Evolutionary conservation across 208 protist species (phyloP).

Genomic region (Trichomonas vaginalis): DNA sequence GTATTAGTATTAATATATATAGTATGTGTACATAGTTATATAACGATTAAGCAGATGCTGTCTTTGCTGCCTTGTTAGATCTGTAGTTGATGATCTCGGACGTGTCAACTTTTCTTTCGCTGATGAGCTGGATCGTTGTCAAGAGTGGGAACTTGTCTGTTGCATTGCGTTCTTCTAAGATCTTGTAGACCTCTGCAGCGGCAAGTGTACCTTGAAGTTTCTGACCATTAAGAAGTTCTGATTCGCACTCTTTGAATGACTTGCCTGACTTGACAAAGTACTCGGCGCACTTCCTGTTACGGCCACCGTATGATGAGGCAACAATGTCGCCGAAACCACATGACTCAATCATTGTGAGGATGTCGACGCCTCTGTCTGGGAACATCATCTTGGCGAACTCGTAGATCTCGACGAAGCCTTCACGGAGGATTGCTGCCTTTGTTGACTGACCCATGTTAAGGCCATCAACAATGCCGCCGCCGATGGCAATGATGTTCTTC

Average conservation of each 20-base stretch:
- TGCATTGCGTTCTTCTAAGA: not conserved
- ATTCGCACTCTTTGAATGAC: slow-evolving; percentile 39
- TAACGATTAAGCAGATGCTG: too few relatives aligned
- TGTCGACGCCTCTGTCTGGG: not conserved
- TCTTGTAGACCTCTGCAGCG: slow-evolving; percentile 36
- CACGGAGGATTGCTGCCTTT: slow-evolving; percentile 35
- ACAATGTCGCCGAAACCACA: slow-evolving; percentile 35
- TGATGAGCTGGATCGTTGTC: not conserved
- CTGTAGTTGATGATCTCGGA: not conserved
- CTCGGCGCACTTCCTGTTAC: slow-evolving; percentile 42
- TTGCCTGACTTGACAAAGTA: slow-evolving; percentile 38
- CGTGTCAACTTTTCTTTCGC: too few relatives aligned
- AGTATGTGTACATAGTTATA: too few relatives aligned
- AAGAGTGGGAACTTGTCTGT: not conserved
- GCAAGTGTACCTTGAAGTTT: slow-evolving; percentile 50
- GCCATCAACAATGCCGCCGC: slow-evolving; percentile 29
- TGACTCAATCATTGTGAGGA: slow-evolving; percentile 28
- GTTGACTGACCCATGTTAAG: slow-evolving; percentile 29
- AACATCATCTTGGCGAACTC: not conserved
- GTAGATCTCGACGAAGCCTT: slow-evolving; percentile 26
- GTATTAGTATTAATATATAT: too few relatives aligned
- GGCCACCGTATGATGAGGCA: slow-evolving; percentile 41
- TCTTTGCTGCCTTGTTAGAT: too few relatives aligned
- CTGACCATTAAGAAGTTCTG: slow-evolving; percentile 44
- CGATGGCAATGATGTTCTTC: slow-evolving; percentile 38